Evolutionary conservation across 2,329 filamentous ascomycete genomes (phyloP).

Genomic region (Bertia moriformis): DNA sequence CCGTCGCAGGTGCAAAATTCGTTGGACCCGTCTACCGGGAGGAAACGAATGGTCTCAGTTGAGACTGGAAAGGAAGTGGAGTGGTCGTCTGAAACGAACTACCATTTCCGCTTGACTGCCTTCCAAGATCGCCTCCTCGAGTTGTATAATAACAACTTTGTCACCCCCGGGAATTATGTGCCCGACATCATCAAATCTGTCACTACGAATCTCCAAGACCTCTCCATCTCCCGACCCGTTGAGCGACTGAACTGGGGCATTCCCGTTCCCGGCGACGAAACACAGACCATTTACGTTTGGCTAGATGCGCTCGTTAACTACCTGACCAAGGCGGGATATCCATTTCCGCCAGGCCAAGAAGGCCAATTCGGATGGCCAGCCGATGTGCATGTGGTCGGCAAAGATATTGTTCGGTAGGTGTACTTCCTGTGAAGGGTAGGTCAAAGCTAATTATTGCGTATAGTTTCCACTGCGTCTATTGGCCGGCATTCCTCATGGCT

Average conservation of each 20-base stretch:
- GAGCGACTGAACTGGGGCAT: conserved; percentile 78
- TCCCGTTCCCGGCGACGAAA: conserved; percentile 66
- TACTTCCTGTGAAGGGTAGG: conserved; percentile 22
- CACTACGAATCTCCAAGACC: conserved; percentile 61
- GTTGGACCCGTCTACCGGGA: conserved; percentile 66
- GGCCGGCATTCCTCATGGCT: conserved; percentile 90
- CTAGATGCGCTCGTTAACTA: conserved; percentile 93
- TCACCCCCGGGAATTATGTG: conserved; percentile 61
- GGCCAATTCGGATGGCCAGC: conserved; percentile 66
- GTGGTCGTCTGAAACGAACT: conserved; percentile 85
- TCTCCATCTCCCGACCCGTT: conserved; percentile 74
- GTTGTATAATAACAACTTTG: conserved; percentile 68
- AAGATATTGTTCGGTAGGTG: conserved; percentile 69
- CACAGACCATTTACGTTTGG: conserved; percentile 96
- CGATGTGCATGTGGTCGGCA: conserved; percentile 83
- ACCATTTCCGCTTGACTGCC: conserved; percentile 80
- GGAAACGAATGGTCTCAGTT: conserved; percentile 65
- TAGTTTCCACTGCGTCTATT: conserved; percentile 85
- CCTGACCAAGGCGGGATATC: conserved; percentile 74
- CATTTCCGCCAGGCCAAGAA: conserved; percentile 55
- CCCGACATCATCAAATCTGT: conserved; percentile 69
- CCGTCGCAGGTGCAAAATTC: conserved; percentile 58
- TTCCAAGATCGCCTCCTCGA: conserved; percentile 66
- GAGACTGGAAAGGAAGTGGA: conserved; percentile 90
- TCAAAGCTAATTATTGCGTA: neutral